Conservation (phyloP, 352 stramenopile species). For the Globisporangium takayamanum region DNA sequence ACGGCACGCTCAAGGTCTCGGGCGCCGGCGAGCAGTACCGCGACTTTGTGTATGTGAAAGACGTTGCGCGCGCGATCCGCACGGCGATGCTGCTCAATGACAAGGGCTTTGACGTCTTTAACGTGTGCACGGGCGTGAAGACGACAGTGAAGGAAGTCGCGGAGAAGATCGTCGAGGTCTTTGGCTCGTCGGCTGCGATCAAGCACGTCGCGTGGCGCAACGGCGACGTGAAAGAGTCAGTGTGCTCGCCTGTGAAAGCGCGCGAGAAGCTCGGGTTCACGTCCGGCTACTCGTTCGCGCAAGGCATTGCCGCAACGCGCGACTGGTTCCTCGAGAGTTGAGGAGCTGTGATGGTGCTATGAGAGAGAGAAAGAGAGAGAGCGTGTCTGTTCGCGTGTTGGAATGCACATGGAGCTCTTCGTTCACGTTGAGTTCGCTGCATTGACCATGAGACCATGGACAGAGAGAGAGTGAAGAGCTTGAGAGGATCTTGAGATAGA, state of each 20-base stretch:
- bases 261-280: slow-evolving; percentile 66
- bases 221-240: slow-evolving; percentile 77
- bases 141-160: slow-evolving; percentile 61
- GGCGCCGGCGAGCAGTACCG: slow-evolving; percentile 75
- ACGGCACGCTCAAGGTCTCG: slow-evolving; percentile 74
- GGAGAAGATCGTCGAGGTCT: slow-evolving; percentile 61
- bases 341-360: neutral
- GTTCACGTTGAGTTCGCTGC: too few species aligned
- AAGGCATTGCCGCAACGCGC: slow-evolving; percentile 63
- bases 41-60: slow-evolving; percentile 85
- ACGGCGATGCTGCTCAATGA: slow-evolving; percentile 66
- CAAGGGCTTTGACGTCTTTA: slow-evolving; percentile 77
- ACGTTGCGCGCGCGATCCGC: slow-evolving; percentile 73
- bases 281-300: slow-evolving; percentile 53
- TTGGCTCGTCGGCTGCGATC: slow-evolving; percentile 57
- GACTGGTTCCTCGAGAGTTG: slow-evolving; percentile 63
- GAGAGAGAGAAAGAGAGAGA: too few species aligned
- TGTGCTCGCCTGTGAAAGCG: slow-evolving; percentile 66
- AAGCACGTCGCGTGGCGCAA: slow-evolving; percentile 61
- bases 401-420: too few species aligned
- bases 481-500: too few species aligned
- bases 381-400: too few species aligned
- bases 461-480: too few species aligned
- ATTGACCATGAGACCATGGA: too few species aligned
- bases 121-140: slow-evolving; percentile 78